phyloP scores from a whole-genome alignment of 139 green algal species.

The Chlamydomonas applanata region DNA sequence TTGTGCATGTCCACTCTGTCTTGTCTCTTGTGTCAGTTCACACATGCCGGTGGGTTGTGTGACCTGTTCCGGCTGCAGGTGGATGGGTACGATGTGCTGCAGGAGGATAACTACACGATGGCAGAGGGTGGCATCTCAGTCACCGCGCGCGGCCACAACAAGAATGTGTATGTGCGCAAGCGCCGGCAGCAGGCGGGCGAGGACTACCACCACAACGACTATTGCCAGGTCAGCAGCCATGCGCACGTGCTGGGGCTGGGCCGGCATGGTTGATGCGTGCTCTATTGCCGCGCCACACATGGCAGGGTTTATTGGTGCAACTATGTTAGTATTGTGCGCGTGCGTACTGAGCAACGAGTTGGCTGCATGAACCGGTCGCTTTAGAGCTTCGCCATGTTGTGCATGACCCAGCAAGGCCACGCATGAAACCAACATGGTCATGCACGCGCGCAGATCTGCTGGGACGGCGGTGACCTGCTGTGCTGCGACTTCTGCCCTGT shows the following conservation, averaged over 20 bases:
- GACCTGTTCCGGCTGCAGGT: conserved; percentile 5
- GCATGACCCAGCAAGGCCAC: too few species aligned
- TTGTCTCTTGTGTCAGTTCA: too few species aligned
- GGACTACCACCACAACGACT: conserved; percentile 49
- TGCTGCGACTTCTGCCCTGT: conserved; percentile 65
- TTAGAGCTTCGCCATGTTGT: too few species aligned
- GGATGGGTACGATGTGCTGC: conserved; percentile 43
- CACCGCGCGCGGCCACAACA: too few species aligned
- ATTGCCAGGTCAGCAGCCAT: conserved; percentile 31
- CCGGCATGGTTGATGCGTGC: too few species aligned
- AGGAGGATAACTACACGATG: conserved; percentile 60
- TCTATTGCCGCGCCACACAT: too few species aligned
- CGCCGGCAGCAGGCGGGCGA: conserved; percentile 38
- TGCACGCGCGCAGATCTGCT: conserved; percentile 64
- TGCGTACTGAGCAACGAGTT: too few species aligned
- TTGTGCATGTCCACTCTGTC: too few species aligned
- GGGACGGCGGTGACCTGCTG: conserved; percentile 67
- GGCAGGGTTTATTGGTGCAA: too few species aligned
- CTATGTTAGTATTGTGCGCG: too few species aligned
- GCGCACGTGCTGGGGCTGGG: neutral
- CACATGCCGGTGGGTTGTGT: neutral
- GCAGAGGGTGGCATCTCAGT: conserved; percentile 4
- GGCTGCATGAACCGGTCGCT: too few species aligned
- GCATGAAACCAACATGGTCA: too few species aligned
- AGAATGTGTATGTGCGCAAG: neutral